Conservation (phyloP, 116 monocot genomes). For the Iris pallida region DNA sequence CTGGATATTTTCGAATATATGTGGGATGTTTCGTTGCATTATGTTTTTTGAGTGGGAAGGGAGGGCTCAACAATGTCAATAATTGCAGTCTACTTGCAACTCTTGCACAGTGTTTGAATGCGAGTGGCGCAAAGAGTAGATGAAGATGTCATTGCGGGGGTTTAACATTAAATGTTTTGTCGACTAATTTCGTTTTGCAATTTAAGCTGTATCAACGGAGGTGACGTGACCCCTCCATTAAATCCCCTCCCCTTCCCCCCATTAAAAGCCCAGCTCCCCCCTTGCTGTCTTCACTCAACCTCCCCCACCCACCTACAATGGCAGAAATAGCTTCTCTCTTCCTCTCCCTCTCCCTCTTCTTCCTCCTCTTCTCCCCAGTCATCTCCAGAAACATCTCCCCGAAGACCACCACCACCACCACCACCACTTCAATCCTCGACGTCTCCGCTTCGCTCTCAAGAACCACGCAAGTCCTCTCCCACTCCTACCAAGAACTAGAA, state of each 20-base stretch:
- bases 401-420: background rate
- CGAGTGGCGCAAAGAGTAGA: too few relatives aligned
- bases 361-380: background rate
- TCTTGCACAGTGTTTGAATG: too few relatives aligned
- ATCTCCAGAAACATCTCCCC: slow-evolving; percentile 10
- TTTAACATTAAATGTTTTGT: background rate
- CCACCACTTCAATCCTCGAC: slow-evolving; percentile 19
- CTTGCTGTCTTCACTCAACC: background rate
- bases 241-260: background rate
- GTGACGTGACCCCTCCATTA: background rate
- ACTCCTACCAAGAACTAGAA: background rate
- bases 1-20: too few relatives aligned
- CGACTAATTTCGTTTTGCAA: too few relatives aligned
- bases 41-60: too few relatives aligned
- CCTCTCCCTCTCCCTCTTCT: slow-evolving; percentile 5
- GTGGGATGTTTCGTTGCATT: too few relatives aligned
- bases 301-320: background rate
- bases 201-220: background rate
- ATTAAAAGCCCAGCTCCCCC: background rate
- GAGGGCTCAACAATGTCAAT: too few relatives aligned
- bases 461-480: slow-evolving; percentile 19
- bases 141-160: background rate
- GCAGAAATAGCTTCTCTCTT: background rate
- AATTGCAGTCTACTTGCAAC: too few relatives aligned
- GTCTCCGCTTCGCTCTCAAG: slow-evolving; percentile 25